Conservation (phyloP, 352 stramenopile genomes). For the Globisporangium spinosum region DNA sequence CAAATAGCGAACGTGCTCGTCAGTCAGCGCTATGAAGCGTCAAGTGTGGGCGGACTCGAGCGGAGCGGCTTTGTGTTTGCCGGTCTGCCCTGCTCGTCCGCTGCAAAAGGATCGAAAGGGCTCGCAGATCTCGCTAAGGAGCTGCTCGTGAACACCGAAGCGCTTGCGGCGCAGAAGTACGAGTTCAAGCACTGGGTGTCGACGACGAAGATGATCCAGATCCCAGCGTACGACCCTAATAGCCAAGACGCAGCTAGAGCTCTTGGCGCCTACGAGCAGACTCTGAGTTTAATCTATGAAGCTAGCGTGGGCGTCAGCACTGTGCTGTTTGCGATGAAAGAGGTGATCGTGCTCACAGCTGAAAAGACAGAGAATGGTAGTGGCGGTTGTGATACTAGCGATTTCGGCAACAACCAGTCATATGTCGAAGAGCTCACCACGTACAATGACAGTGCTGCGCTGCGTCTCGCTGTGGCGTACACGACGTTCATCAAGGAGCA, state of each 20-base stretch:
- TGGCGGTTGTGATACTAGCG: neutral
- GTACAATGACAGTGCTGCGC: conserved; percentile 35
- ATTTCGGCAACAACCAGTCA: conserved; percentile 14
- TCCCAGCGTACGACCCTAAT: conserved; percentile 17
- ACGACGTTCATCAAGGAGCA: conserved; percentile 19
- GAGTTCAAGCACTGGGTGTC: conserved; percentile 65
- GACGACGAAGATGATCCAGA: conserved; percentile 34
- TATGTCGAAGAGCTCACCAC: conserved; percentile 44
- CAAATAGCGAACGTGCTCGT: conserved; percentile 38
- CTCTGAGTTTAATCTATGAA: conserved; percentile 36
- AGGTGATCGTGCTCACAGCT: conserved; percentile 28
- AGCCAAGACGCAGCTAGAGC: neutral
- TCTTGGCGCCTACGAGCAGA: conserved; percentile 27
- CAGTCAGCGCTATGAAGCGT: conserved; percentile 34
- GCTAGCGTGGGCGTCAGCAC: conserved; percentile 47
- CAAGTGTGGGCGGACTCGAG: conserved; percentile 44
- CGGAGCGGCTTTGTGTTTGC: conserved; percentile 81
- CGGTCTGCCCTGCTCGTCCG: conserved; percentile 24
- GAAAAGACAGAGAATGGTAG: neutral
- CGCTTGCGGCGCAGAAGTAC: conserved; percentile 41
- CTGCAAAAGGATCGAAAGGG: conserved; percentile 18
- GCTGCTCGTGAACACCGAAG: conserved; percentile 30
- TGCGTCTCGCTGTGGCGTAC: conserved; percentile 33
- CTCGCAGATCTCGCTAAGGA: conserved; percentile 32
- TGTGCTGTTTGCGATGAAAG: conserved; percentile 51